phyloP scores from a whole-genome alignment of 2,329 filamentous ascomycete species.

The Sporothrix inflata region DNA sequence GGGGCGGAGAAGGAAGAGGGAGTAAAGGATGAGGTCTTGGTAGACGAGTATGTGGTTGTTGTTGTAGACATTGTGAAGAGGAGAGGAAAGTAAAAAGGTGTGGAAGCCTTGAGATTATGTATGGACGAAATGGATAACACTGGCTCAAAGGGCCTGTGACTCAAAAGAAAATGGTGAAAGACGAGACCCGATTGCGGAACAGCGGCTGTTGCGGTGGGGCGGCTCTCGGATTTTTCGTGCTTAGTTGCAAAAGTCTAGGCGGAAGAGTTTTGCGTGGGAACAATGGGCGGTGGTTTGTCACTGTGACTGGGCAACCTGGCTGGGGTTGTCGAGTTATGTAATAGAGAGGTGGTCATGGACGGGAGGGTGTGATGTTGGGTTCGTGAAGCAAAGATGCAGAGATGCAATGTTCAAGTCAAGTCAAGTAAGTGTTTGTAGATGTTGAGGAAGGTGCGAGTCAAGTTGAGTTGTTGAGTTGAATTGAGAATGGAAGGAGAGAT shows the following conservation, averaged over 20 bases:
- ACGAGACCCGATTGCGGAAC: conserved; percentile 34
- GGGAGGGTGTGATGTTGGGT: not conserved
- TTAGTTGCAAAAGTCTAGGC: not conserved
- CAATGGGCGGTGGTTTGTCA: not conserved
- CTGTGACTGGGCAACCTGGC: conserved; percentile 29
- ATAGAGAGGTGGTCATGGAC: not conserved
- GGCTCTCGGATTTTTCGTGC: conserved; percentile 9
- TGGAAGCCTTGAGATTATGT: conserved; percentile 27
- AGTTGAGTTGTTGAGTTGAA: conserved; percentile 7
- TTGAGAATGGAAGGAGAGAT: conserved; percentile 7
- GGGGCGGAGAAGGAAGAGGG: conserved; percentile 42
- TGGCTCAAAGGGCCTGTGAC: conserved; percentile 32
- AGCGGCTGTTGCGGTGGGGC: conserved; percentile 29
- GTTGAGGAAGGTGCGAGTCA: conserved; percentile 9
- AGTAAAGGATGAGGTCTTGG: conserved; percentile 37
- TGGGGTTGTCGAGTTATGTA: conserved; percentile 20
- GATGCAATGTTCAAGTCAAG: too few species aligned
- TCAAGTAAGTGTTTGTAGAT: not conserved
- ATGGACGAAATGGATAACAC: conserved; percentile 17
- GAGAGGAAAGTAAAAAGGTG: not conserved
- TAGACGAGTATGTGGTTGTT: conserved; percentile 26
- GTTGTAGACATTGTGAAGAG: conserved; percentile 33
- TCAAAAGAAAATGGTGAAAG: conserved; percentile 29
- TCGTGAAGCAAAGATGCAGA: conserved; percentile 17
- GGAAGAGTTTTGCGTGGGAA: conserved; percentile 20